A percentile compares a stretch with the other conserved stretches of the same genome.
phyloP scores from a whole-genome alignment of 306 rosid genomes.

The Mucuna pruriens region DNA sequence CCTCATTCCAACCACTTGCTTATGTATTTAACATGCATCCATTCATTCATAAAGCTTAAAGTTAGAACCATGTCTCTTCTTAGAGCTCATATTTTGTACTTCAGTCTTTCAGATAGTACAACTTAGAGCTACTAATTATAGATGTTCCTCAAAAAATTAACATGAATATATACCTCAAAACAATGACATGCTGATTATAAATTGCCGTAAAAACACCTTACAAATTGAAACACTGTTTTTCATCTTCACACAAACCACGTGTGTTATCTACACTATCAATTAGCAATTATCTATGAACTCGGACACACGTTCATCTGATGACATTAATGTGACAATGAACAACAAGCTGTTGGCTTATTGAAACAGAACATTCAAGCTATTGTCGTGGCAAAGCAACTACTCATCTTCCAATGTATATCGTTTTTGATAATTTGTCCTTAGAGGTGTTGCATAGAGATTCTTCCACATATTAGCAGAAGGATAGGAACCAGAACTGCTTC shows the following conservation, averaged over 20 bases:
- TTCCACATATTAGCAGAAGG: slow-evolving; percentile 57
- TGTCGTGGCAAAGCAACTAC: slow-evolving; percentile 29
- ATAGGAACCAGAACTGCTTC: slow-evolving; percentile 59
- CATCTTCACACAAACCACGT: slow-evolving; percentile 31
- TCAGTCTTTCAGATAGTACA: background rate
- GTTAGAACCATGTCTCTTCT: background rate
- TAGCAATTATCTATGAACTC: slow-evolving; percentile 18
- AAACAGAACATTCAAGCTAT: slow-evolving; percentile 6
- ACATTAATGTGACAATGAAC: slow-evolving; percentile 30
- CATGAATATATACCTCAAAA: slow-evolving; percentile 11
- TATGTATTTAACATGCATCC: background rate
- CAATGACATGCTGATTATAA: background rate
- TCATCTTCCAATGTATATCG: slow-evolving; percentile 30
- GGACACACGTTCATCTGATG: background rate
- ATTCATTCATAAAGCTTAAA: background rate
- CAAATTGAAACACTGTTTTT: background rate
- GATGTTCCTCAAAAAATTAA: background rate
- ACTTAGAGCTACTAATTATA: background rate
- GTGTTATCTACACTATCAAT: slow-evolving; percentile 34
- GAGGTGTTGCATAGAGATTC: slow-evolving; percentile 53
- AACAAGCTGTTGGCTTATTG: slow-evolving; percentile 64
- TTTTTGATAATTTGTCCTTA: slow-evolving; percentile 44
- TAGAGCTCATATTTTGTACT: slow-evolving; percentile 26
- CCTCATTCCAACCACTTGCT: background rate
- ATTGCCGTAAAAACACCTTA: background rate